phyloP scores from a whole-genome alignment of 2,329 filamentous ascomycete genomes.

The Thermothelomyces thermophilus region DNA sequence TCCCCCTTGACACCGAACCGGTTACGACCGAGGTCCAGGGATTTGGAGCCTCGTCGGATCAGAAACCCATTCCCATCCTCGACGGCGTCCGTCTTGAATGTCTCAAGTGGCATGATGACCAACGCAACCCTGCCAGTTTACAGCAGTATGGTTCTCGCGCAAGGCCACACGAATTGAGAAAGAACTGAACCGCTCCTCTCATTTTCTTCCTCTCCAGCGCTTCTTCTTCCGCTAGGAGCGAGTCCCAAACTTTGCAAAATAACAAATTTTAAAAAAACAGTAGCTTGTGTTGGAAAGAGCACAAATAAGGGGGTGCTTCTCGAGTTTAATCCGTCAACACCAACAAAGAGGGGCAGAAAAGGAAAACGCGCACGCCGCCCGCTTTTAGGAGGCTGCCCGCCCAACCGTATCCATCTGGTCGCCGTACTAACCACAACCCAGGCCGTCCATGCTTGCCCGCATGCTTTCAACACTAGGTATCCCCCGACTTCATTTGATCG shows the following conservation, averaged over 20 bases:
- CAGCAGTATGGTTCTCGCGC: too few species aligned
- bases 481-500: background rate
- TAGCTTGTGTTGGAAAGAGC: background rate
- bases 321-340: slow-evolving; percentile 4
- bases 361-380: background rate
- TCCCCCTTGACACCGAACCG: too few species aligned
- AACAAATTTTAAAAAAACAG: background rate
- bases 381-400: background rate
- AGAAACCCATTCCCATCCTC: too few species aligned
- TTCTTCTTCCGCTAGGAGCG: too few species aligned
- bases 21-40: too few species aligned
- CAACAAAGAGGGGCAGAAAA: background rate
- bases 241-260: background rate
- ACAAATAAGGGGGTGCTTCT: background rate
- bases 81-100: too few species aligned
- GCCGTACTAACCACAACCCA: background rate
- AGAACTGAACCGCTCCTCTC: too few species aligned
- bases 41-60: too few species aligned
- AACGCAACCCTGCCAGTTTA: background rate
- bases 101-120: background rate
- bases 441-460: too few species aligned
- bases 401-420: background rate
- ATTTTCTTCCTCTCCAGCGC: too few species aligned
- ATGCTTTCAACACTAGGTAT: background rate
- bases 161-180: too few species aligned